phyloP scores from a whole-genome alignment of 495 filamentous ascomycete genomes.

The Aspergillus olivimuriae region DNA sequence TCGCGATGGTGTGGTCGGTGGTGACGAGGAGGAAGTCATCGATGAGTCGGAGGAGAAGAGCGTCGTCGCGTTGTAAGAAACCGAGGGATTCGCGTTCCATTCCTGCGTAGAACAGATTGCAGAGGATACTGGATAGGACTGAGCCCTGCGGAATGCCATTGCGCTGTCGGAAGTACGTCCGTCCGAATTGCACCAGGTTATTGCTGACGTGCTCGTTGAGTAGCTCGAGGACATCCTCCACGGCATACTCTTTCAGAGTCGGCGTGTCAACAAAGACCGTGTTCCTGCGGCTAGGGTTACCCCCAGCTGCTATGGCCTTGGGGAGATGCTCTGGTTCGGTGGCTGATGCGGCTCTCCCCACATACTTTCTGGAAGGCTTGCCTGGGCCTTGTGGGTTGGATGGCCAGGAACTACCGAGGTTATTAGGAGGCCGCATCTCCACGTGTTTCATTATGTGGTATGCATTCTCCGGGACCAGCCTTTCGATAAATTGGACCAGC shows the following conservation, averaged over 20 bases:
- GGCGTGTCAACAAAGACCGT: conserved; percentile 71
- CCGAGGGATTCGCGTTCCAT: conserved; percentile 63
- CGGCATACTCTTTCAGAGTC: conserved; percentile 43
- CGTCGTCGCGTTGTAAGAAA: conserved; percentile 56
- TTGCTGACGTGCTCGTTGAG: conserved; percentile 69
- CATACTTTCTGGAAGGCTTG: conserved; percentile 58
- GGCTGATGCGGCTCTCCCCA: conserved; percentile 49
- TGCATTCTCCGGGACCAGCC: conserved; percentile 53
- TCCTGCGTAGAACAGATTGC: conserved; percentile 91
- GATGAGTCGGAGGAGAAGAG: conserved; percentile 70
- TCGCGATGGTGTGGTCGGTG: conserved; percentile 54
- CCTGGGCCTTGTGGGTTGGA: conserved; percentile 6
- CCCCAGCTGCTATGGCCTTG: conserved; percentile 44
- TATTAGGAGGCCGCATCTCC: conserved; percentile 50
- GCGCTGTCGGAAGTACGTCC: conserved; percentile 83
- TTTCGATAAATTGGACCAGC: conserved; percentile 59
- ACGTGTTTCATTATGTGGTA: conserved; percentile 73
- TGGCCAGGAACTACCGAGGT: conserved; percentile 13
- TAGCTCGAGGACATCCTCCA: conserved; percentile 58
- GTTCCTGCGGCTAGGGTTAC: conserved; percentile 38
- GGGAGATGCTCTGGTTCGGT: conserved; percentile 48
- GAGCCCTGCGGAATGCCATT: conserved; percentile 91
- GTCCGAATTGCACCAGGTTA: conserved; percentile 85
- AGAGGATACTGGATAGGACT: conserved; percentile 74
- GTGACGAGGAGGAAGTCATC: conserved; percentile 94